Base-by-base conservation (phyloP, 2,329 filamentous ascomycete genomes). In the Elsinoe batatas region DNA sequence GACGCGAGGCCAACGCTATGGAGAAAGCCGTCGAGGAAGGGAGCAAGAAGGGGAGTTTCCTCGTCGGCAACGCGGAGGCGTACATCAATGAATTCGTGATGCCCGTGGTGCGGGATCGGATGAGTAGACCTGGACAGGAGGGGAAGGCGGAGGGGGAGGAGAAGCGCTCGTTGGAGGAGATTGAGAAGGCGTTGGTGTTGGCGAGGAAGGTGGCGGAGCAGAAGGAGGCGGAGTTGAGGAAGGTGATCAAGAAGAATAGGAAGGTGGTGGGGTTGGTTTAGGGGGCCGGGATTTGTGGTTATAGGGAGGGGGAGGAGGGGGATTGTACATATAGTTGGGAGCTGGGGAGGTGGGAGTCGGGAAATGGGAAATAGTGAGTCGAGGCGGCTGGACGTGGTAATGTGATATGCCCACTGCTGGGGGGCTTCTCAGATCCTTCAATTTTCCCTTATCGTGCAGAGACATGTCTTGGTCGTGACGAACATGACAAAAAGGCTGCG, bases 81-180 rank as follows among this genome's bases (percentile, higher is more conserved):
- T 70, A 69, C 58, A 65, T 70, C 56, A 66, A 70, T 43, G 67
- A 68, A 58, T 70, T 69, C 49, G 66, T 70, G 10, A 67, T 70
- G 65, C 68, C 68, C 42, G 47, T 15, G 47, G 58, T 38, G 47
- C 60, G 32, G 17, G 58, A 57, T 49, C 49, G 43, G 32, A 33
- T 17, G 54, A 35, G 42, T 10, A 47, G 57, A 30, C 26, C 26
- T 5, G 26, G 26, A 33, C 46, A 60, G 26, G 26, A 58, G 56
- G 49, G 57, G 50, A 40, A 38, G 15, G 38, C 20, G 7, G 53
- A 44, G n/a, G 53, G 18, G 5, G 17, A 26, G 22, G 53, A 46
- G 56, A 56, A 58, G 43, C 50, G 22, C 15, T 43, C 35, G 33
- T 58, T 65, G 54, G 66, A 67, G 22, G 59, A 66, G 54, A 58